Conservation (phyloP, 2,329 filamentous ascomycete genomes). For the Sarocladiaceae sp. region DNA sequence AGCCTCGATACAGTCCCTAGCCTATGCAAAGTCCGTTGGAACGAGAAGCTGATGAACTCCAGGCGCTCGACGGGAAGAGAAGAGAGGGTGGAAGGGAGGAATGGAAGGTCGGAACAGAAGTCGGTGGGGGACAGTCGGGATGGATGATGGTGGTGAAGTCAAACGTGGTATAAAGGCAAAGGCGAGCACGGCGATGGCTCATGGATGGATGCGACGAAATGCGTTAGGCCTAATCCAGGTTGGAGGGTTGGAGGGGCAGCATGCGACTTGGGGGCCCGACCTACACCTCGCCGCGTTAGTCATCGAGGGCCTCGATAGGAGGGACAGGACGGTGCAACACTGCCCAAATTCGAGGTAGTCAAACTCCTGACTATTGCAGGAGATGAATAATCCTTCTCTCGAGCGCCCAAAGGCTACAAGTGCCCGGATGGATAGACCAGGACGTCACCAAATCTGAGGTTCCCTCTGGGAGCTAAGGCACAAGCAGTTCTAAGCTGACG, state of each 20-base stretch:
- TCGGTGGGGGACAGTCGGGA: background rate
- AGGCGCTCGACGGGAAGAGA: background rate
- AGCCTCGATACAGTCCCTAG: background rate
- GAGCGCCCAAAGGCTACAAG: too few relatives aligned
- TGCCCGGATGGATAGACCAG: too few relatives aligned
- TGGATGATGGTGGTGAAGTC: background rate
- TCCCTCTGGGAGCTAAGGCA: too few relatives aligned
- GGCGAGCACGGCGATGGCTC: background rate
- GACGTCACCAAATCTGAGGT: too few relatives aligned
- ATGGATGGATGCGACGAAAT: constrained; percentile 8
- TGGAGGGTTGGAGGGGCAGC: constrained; percentile 3
- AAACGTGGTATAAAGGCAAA: background rate
- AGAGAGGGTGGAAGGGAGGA: background rate
- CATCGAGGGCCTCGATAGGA: too few relatives aligned
- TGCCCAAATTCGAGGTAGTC: too few relatives aligned
- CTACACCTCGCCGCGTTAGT: too few relatives aligned
- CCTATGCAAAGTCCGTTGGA: background rate
- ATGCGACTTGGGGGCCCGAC: too few relatives aligned
- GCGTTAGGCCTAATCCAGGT: background rate
- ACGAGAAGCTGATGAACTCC: constrained; percentile 2
- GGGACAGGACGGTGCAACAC: too few relatives aligned
- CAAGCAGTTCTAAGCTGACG: too few relatives aligned
- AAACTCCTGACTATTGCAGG: too few relatives aligned
- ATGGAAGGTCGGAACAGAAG: background rate
- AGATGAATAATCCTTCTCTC: too few relatives aligned